Percentiles rank a stretch among this genome's conserved stretches.
phyloP scores from a whole-genome alignment of 768 basidiomycete species.

The Boletus rex-veris region DNA sequence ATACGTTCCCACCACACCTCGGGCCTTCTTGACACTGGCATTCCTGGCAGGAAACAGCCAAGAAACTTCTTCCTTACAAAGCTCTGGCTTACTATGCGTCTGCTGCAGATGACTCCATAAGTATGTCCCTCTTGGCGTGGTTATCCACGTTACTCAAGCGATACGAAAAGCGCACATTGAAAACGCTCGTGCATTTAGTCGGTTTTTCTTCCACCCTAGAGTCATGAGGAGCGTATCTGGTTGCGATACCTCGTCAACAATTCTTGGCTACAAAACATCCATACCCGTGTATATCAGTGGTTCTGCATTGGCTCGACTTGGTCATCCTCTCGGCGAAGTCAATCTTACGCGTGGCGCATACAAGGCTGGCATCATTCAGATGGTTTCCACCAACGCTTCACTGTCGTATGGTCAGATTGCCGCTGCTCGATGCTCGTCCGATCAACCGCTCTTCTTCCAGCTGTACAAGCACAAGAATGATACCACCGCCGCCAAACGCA shows the following conservation, averaged over 20 bases:
- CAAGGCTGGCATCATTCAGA: conserved; percentile 71
- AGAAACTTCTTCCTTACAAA: conserved; percentile 65
- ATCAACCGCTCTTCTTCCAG: conserved; percentile 75
- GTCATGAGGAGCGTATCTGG: conserved; percentile 65
- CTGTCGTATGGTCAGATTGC: conserved; percentile 63
- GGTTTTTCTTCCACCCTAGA: conserved; percentile 85
- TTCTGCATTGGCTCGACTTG: conserved; percentile 80
- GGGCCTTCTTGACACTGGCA: not conserved
- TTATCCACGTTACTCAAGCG: conserved; percentile 15
- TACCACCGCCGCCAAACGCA: conserved; percentile 58
- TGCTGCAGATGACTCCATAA: conserved; percentile 79
- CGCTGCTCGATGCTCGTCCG: conserved; percentile 45
- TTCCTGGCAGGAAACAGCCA: conserved; percentile 59
- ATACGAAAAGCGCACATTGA: conserved; percentile 50
- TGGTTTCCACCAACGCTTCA: conserved; percentile 79
- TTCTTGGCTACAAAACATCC: conserved; percentile 65
- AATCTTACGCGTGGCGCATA: conserved; percentile 76
- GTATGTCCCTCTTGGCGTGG: conserved; percentile 43
- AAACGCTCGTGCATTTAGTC: conserved; percentile 75
- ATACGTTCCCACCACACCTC: not conserved
- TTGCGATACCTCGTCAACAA: conserved; percentile 67
- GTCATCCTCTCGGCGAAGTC: conserved; percentile 85
- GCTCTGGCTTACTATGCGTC: conserved; percentile 85
- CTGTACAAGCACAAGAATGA: conserved; percentile 81
- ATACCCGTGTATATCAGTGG: conserved; percentile 84